Base-by-base conservation (phyloP, 1,139 yeast genomes). In the Pichia sp. region DNA sequence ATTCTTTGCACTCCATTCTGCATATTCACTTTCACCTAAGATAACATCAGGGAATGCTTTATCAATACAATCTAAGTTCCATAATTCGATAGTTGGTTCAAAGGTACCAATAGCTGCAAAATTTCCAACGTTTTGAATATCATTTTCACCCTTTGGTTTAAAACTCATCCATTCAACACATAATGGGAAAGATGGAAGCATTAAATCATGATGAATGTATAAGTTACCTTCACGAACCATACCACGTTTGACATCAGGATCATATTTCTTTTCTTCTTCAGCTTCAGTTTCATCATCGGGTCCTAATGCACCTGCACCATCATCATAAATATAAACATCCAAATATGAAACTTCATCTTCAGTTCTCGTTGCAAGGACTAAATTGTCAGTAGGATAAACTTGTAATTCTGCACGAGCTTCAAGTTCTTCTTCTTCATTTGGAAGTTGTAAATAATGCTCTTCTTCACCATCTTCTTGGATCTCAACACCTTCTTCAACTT, bases 61-160 rank as follows among this genome's bases (percentile, higher is more conserved):
- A 58, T 93, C 97, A 33, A 89, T 73, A 50, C 82, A 80, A 62
- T 91, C 98, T 55, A 91, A 70, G 64, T 91, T 87, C 98, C 98
- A 93, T 47, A 91, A 73, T 64, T 91, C 99, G 62, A 91, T 91
- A 59, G 85, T 94, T 30, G 98, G 98, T 55, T 91, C 98, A 62
- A 91, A 89, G 1, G 98, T 86, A 59, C 98, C 97, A 49, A 91
- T 72, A 13, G 98, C 98, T 2, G 95, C 97, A 63, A 85, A 87
- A 61, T 88, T 91, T 9, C 95, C 96, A 31, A 79, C 67, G 48
- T 75, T 72, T 6, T 62, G 57, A n/a, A 57, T 66, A 26, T 60
- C 65, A 28, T 62, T 52, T n/a, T 63, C 56, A 15, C 61, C 58
- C 9, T 70, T 72, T 25, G 89, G 87, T 51, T 72, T 74, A 61